Conservation (phyloP, 441 rosid species). For the Populus tomentosa region DNA sequence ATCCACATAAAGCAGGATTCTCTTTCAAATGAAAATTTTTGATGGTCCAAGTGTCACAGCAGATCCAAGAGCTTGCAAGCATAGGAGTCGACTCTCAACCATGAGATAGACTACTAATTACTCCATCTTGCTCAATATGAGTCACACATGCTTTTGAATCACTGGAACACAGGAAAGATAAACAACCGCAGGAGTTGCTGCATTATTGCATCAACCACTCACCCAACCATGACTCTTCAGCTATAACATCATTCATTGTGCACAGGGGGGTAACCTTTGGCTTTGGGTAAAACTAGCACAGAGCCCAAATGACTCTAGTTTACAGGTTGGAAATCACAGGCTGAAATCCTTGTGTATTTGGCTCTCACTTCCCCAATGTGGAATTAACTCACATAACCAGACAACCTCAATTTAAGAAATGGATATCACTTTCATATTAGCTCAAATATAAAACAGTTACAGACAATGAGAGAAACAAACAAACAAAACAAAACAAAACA, state of each 20-base stretch:
- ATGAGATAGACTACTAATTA: not conserved
- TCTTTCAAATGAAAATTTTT: not conserved
- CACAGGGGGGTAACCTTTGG: not conserved
- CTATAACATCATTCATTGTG: not conserved
- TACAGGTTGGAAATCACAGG: not conserved
- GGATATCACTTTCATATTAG: not conserved
- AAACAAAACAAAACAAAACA: too few species aligned
- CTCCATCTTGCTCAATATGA: not conserved
- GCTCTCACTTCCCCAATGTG: not conserved
- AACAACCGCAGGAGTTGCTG: not conserved
- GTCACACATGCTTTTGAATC: not conserved
- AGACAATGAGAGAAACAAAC: not conserved
- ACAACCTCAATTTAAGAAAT: not conserved
- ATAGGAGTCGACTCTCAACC: not conserved
- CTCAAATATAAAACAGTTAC: not conserved
- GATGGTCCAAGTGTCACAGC: not conserved
- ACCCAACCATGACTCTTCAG: not conserved
- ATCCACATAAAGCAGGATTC: not conserved
- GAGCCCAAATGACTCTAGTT: not conserved
- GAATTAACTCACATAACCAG: not conserved
- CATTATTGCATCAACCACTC: not conserved
- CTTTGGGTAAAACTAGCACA: not conserved
- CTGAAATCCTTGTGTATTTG: not conserved
- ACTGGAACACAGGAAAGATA: not conserved
- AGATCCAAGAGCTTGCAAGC: not conserved